Evolutionary conservation across 495 filamentous ascomycete genomes (phyloP), one percentile per base, ranked within the genome.

Genomic region (Aspergillus bridgeri): DNA sequence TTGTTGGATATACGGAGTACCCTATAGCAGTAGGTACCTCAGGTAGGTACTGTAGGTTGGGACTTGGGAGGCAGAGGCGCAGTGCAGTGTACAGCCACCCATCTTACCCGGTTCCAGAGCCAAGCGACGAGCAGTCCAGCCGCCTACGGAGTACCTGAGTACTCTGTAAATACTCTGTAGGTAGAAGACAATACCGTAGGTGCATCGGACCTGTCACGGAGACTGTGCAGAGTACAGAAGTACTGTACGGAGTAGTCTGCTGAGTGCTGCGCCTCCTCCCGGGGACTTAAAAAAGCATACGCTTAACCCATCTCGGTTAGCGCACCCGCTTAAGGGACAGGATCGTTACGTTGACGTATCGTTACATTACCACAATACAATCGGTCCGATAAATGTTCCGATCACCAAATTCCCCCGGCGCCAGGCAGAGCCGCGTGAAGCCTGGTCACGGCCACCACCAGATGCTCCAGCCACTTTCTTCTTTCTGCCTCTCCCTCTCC

Each of bases 401-500:
- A 29, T 9, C 19, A 24, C 53, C 20, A n/a, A 20, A 9, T 18
- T 42, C 48, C 29, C 15, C 42, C 38, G 3, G 17, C 8, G 43
- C 42, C 22, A 7, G 24, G 53, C 48, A 63, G 60, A 63, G 60
- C 60, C 60, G 56, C 60, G 21, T 58, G 52, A 45, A 56, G 49
- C 29, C 18, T 53, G 44, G 53, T 54, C 53, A 57, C 42, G 44
- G 38, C 29, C 19, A 25, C 56, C 59, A 59, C 43, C 33, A 55
- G 3, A 6, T 22, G 42, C 51, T 57, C 57, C 53, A 57, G 5
- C 6, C 27, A 54, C 44, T 54, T 49, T 25, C 42, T 54, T 51
- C 54, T 20, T 23, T 57, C 43, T 49, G 24, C 45, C 43, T 44
- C 17, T 45, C 48, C 21, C 53, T 18, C 44, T 29, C n/a, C 53